Percentiles rank a stretch among this genome's conserved stretches.
These are phyloP conservation scores for Circinella umbellata DNA, from an alignment of 371 early-diverging fungal genomes.

Conservation along the genomic window DNA sequence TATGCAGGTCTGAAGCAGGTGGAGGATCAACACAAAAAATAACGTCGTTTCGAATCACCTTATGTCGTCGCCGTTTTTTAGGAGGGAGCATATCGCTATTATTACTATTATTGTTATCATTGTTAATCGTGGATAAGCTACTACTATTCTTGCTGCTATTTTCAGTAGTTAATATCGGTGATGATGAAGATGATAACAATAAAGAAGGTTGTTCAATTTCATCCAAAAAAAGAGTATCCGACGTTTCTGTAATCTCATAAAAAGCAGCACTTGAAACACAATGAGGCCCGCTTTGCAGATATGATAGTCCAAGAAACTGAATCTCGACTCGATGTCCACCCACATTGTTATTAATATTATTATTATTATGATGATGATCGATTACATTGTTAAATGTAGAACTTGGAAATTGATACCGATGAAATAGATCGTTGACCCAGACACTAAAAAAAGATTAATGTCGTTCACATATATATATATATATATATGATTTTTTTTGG, in stretches of 20 bases:
- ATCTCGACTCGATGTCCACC: slow-evolving; percentile 21
- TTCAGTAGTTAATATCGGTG: not conserved
- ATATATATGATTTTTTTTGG: not conserved
- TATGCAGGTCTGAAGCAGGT: not conserved
- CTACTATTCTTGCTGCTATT: not conserved
- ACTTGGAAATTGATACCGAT: slow-evolving; percentile 20
- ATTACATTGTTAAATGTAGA: slow-evolving; percentile 15
- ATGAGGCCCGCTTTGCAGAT: slow-evolving; percentile 20
- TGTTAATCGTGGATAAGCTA: slow-evolving; percentile 1
- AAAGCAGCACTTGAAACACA: slow-evolving; percentile 24
- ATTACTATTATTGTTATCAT: not conserved
- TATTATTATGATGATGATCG: not conserved
- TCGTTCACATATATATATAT: not conserved
- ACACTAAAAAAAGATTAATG: slow-evolving; percentile 10
- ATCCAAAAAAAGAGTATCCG: not conserved
- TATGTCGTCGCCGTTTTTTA: slow-evolving; percentile 20
- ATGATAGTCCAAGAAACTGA: slow-evolving; percentile 36
- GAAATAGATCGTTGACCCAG: slow-evolving; percentile 32
- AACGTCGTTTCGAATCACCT: slow-evolving; percentile 22
- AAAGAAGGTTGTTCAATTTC: not conserved
- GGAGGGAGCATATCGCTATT: slow-evolving; percentile 14
- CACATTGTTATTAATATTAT: no score
- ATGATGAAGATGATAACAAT: slow-evolving; percentile 1
- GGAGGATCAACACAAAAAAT: slow-evolving; percentile 18
- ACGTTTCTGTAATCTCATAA: slow-evolving; percentile 47